Conservation (phyloP, 2,329 filamentous ascomycete species). For the Hypoxylon sp. region DNA sequence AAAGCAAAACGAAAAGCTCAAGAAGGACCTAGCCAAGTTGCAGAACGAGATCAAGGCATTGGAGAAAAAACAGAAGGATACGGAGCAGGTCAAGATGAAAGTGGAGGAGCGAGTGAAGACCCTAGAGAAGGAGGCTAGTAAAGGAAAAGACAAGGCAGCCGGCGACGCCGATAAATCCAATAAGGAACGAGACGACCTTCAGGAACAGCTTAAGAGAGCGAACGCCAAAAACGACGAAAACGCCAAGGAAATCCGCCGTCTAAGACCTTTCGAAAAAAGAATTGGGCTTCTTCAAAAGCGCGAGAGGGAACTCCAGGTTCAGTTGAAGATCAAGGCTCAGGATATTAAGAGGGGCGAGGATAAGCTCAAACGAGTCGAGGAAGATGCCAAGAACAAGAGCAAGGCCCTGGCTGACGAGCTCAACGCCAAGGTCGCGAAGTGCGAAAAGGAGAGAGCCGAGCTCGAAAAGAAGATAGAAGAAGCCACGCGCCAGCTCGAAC, state of each 20-base stretch:
- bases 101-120: neutral
- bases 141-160: neutral
- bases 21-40: neutral
- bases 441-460: slow-evolving; percentile 8
- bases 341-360: slow-evolving; percentile 7
- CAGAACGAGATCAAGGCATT: neutral
- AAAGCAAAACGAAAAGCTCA: neutral
- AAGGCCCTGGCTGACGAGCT: neutral
- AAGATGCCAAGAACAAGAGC: neutral
- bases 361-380: neutral
- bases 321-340: slow-evolving; percentile 11
- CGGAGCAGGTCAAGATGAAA: neutral
- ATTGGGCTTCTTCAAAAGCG: slow-evolving; percentile 6
- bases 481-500: slow-evolving; percentile 8
- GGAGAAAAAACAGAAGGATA: neutral
- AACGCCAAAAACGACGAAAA: slow-evolving; percentile 15
- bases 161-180: slow-evolving; percentile 2
- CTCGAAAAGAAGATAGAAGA: slow-evolving; percentile 7
- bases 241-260: slow-evolving; percentile 11
- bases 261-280: neutral
- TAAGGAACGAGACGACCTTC: slow-evolving; percentile 26
- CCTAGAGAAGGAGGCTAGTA: neutral
- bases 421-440: neutral
- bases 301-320: slow-evolving; percentile 25
- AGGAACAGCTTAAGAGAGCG: slow-evolving; percentile 4